Evolutionary conservation across 371 early-diverging fungal genomes (phyloP).

Genomic region (Mortierella sp.): DNA sequence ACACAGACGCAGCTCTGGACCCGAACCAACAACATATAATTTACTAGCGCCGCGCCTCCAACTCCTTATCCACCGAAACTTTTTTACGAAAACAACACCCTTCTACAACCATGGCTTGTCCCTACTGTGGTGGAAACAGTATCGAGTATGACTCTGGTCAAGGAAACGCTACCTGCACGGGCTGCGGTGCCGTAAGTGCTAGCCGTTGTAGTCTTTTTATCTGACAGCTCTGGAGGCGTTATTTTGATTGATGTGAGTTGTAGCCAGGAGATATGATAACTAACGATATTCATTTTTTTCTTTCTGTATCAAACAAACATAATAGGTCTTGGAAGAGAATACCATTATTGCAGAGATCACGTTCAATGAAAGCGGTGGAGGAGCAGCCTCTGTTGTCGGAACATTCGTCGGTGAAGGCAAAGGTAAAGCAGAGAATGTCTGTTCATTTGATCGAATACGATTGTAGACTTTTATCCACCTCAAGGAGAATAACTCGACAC

Average conservation of each 20-base stretch:
- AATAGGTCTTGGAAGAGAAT: conserved; percentile 97
- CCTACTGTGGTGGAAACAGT: conserved; percentile 65
- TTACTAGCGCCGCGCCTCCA: conserved; percentile 9
- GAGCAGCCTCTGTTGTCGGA: conserved; percentile 90
- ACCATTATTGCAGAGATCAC: conserved; percentile 95
- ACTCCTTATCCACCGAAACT: background rate
- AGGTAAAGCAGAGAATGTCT: conserved; percentile 44
- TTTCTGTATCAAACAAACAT: background rate
- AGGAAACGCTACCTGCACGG: conserved; percentile 75
- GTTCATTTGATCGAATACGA: background rate
- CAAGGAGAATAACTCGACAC: conserved; percentile 15
- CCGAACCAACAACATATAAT: conserved; percentile 4
- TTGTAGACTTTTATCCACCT: background rate
- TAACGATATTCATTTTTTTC: background rate
- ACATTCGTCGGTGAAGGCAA: conserved; percentile 76
- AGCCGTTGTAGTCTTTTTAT: background rate
- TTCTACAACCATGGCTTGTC: conserved; percentile 60
- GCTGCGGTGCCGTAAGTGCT: conserved; percentile 74
- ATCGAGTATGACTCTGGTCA: conserved; percentile 70
- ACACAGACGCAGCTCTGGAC: background rate
- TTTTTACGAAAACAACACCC: background rate
- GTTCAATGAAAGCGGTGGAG: conserved; percentile 91
- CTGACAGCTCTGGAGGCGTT: background rate
- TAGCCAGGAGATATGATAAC: background rate
- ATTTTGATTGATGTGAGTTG: background rate